Evolutionary conservation across 2,329 filamentous ascomycete species (phyloP).

Genomic region (Neofusicoccum kwambonambiense): DNA sequence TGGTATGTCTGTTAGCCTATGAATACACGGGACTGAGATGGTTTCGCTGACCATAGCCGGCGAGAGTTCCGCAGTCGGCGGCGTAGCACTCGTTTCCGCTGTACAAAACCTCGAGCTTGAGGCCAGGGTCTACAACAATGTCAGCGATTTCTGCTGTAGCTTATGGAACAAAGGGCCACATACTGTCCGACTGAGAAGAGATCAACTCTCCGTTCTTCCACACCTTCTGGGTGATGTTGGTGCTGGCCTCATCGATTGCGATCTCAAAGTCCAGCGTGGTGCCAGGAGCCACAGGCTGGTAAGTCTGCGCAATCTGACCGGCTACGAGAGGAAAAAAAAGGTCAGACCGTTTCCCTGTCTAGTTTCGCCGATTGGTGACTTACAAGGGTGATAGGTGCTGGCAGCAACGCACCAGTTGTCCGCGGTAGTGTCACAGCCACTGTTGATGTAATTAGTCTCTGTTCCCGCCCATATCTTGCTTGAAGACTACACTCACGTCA

Average conservation of each 20-base stretch:
- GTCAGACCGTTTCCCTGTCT: no score
- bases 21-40: no score
- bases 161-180: not conserved
- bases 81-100: constrained; percentile 25
- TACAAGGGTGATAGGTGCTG: constrained; percentile 17
- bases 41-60: constrained; percentile 4
- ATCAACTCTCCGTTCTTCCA: constrained; percentile 17
- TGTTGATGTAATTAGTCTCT: not conserved
- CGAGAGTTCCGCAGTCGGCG: constrained; percentile 16
- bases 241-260: constrained; percentile 4
- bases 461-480: not conserved
- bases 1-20: not conserved
- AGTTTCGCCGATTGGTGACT: not conserved
- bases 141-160: not conserved
- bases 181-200: constrained; percentile 16
- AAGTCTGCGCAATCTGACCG: not conserved
- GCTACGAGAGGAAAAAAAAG: not conserved
- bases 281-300: not conserved
- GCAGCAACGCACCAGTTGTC: constrained; percentile 20
- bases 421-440: constrained; percentile 3
- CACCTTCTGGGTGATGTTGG: constrained; percentile 18
- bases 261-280: constrained; percentile 15
- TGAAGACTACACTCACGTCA: not conserved
- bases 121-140: not conserved
- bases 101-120: constrained; percentile 21